Evolutionary conservation across 2,329 filamentous ascomycete genomes (phyloP).

Genomic region (Alternaria sp.): DNA sequence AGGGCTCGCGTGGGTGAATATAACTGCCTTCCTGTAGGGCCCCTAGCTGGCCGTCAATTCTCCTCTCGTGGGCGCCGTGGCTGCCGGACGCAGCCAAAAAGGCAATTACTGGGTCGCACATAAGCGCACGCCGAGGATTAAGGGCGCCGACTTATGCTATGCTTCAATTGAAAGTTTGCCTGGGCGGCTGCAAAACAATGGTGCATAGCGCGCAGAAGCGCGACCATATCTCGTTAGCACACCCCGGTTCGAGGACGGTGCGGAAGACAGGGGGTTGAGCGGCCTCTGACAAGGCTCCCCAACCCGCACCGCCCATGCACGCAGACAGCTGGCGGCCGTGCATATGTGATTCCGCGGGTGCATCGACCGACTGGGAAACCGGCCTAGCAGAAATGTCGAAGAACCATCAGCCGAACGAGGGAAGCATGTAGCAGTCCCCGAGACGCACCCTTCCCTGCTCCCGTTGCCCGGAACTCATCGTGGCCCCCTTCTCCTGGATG

Average conservation of each 20-base stretch:
- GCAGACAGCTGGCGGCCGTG: slow-evolving; percentile 35
- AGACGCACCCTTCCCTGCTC: slow-evolving; percentile 42
- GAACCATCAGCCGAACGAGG: slow-evolving; percentile 52
- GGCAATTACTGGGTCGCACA: slow-evolving; percentile 14
- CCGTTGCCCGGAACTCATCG: slow-evolving; percentile 45
- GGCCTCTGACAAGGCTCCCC: slow-evolving; percentile 35
- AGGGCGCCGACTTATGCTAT: slow-evolving; percentile 27
- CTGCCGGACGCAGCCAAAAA: slow-evolving; percentile 11
- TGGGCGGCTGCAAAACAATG: slow-evolving; percentile 33
- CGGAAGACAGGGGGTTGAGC: slow-evolving; percentile 35
- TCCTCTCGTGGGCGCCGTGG: slow-evolving; percentile 6
- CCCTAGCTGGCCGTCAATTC: neutral
- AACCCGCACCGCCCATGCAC: slow-evolving; percentile 34
- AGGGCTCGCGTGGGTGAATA: slow-evolving; percentile 9
- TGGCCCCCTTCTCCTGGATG: slow-evolving; percentile 47
- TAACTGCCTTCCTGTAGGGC: neutral
- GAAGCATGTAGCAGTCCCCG: slow-evolving; percentile 44
- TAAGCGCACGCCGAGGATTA: slow-evolving; percentile 24
- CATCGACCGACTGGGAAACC: slow-evolving; percentile 40
- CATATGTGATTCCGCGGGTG: slow-evolving; percentile 43
- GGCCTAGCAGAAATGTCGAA: slow-evolving; percentile 38
- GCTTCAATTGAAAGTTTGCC: slow-evolving; percentile 30
- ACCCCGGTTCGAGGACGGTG: slow-evolving; percentile 32
- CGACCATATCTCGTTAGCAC: slow-evolving; percentile 27
- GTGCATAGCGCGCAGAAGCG: slow-evolving; percentile 31